phyloP scores from a whole-genome alignment of 1,139 yeast genomes.

The Petasospora fabianii region DNA sequence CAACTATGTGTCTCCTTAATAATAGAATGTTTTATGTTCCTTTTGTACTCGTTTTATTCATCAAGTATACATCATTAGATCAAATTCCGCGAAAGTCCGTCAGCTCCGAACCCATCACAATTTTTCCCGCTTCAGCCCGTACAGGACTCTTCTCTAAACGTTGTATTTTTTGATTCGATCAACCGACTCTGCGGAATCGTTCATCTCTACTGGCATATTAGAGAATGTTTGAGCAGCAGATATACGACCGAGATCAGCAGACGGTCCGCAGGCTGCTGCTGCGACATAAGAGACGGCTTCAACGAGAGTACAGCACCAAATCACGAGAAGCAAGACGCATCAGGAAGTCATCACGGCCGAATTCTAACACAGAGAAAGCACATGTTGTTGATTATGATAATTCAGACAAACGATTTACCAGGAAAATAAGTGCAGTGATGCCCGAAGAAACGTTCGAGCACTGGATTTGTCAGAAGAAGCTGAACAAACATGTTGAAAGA shows the following conservation, averaged over 20 bases:
- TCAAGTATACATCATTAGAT: no score
- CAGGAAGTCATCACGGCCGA: neutral
- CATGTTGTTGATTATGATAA: constrained; percentile 1
- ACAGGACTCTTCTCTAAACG: no score
- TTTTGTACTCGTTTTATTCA: no score
- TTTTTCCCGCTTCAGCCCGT: no score
- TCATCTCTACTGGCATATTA: neutral
- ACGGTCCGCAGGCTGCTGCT: neutral
- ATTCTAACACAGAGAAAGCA: no score
- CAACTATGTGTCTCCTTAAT: no score
- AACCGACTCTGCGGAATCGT: no score
- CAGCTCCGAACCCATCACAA: no score
- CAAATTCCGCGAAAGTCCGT: no score
- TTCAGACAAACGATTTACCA: constrained; percentile 1
- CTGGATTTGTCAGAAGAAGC: constrained; percentile 18
- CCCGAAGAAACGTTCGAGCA: constrained; percentile 24
- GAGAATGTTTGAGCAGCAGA: neutral
- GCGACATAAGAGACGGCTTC: neutral
- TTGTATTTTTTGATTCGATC: no score
- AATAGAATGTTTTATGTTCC: no score
- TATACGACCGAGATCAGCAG: no score
- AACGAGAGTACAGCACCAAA: neutral
- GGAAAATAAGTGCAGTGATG: constrained; percentile 5
- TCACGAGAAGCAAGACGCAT: neutral
- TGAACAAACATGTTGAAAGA: constrained; percentile 12